Evolutionary conservation across 2,329 filamentous ascomycete genomes (phyloP), one percentile per base, ranked within the genome.

Genomic region (Apiospora koreana): DNA sequence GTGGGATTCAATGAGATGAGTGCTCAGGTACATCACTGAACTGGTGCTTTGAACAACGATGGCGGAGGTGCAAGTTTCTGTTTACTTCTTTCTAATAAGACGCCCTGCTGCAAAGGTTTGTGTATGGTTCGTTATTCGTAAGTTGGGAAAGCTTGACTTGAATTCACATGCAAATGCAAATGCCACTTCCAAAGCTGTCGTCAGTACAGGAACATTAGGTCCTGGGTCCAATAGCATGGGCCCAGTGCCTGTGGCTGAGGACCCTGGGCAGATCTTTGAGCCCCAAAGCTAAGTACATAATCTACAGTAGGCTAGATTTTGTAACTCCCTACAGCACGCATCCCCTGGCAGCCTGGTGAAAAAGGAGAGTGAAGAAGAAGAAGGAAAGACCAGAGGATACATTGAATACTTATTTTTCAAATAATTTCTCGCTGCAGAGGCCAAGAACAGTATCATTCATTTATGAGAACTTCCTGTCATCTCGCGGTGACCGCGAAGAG

Each of bases 81-180:
- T 12, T 38, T 12, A 21, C 25, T 62, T 38, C 50, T 28, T 58
- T 35, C 50, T 35, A 58, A 35, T 21, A n/a, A 12, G 54, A 62
- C 18, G 31, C 54, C 21, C 31, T 31, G 31, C 16, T 58, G 9
- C 18, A 25, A 62, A 21, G 18, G 28, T 62, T 62, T 31, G 10
- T 18, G 54, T 10, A 35, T 62, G 54, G 54, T 62, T 62, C 54
- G 54, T 62, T 38, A 62, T 38, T 62, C 54, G 54, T 62, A 62
- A 62, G 31, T 62, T 62, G 54, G 18, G 54, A 38, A 38, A 62
- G 28, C 54, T 62, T 62, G 54, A 38, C n/a, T 62, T 62, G 54
- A 38, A 62, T 62, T 62, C 54, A 62, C 54, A 62, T 62, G 54
- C 31, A 62, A 54, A 54, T 54, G 50, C 50, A 31, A 38, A 58